phyloP scores from a whole-genome alignment of 139 green algal species.

The Yamagishiella unicocca region DNA sequence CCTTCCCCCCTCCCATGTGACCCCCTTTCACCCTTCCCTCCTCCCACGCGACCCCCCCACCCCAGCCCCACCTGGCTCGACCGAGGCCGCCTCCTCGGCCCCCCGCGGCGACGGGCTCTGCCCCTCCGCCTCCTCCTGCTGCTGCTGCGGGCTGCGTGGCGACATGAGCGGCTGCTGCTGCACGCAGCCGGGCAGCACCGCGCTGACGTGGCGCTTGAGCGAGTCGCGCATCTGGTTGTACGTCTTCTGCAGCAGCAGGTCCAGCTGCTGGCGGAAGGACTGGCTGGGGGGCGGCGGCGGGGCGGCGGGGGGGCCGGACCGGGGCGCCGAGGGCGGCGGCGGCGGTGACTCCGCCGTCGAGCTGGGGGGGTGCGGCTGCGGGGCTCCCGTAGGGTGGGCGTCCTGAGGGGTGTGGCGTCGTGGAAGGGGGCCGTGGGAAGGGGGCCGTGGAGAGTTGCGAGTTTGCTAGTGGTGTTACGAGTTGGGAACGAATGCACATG shows the following conservation, averaged over 20 bases:
- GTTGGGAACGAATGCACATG: too few relatives aligned
- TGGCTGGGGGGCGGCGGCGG: not conserved
- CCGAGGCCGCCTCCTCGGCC: not conserved
- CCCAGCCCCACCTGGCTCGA: too few relatives aligned
- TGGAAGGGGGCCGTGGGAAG: too few relatives aligned
- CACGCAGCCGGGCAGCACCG: slow-evolving; percentile 52
- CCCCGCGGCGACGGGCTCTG: not conserved
- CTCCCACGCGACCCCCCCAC: not conserved
- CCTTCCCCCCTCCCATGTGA: not conserved
- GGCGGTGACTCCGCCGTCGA: too few relatives aligned
- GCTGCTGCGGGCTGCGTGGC: not conserved
- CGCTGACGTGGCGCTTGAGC: slow-evolving; percentile 51
- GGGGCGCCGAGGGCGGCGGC: not conserved
- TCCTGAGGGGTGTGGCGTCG: too few relatives aligned
- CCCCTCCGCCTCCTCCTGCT: not conserved
- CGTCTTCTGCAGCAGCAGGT: slow-evolving; percentile 23
- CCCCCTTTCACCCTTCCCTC: not conserved
- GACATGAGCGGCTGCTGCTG: too few relatives aligned
- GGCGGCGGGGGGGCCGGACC: not conserved
- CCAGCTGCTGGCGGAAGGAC: slow-evolving; percentile 47
- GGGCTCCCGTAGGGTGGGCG: too few relatives aligned
- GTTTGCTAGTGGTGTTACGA: too few relatives aligned
- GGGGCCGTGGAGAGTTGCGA: too few relatives aligned
- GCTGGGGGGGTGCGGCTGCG: too few relatives aligned
- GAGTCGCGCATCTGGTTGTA: slow-evolving; percentile 39